Base-by-base conservation (phyloP, 2,329 filamentous ascomycete species). In the Penicillium sumatraense region DNA sequence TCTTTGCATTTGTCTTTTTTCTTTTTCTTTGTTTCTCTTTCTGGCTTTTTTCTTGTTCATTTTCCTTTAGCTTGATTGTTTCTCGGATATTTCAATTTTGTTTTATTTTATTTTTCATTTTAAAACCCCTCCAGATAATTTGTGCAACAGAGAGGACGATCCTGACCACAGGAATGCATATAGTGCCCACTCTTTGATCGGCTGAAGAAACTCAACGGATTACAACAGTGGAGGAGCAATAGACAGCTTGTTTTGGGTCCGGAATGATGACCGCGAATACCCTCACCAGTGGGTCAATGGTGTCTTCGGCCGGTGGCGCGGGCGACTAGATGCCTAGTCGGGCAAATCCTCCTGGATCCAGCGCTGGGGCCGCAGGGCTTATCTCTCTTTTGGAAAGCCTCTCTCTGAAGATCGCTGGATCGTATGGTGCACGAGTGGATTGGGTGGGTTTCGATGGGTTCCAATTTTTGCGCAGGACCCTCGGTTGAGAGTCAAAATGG, bases 281-380 rank as follows among this genome's bases (percentile, higher is more conserved):
- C 40, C 53, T 53, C 51, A 48, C n/a, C 47, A 31, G 55, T 60
- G 58, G 62, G 48, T 60, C 60, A 13, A 33, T 45, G 26, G 47
- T 41, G 24, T 45, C 56, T 57, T 62, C 62, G 56, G 62, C 58
- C 62, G 57, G 62, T 65, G 61, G 62, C 58, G 54, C 49, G 53
- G 53, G 51, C 53, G 58, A 63, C 61, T 59, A 52, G 52, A 57
- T 63, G 58, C 62, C 62, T 60, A 62, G 62, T 57, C 49, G 54
- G 62, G 62, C 27, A 62, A 59, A 60, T 61, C 58, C 58, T 59
- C 60, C 60, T 60, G 53, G 52, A 26, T 61, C 45, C 57, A 44
- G 40, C 14, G 48, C 53, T 53, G 59, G 63, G 54, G 48, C 62
- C 56, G 55, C 62, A 65, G 63, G 59, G 63, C 62, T 64, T 63